Evolutionary conservation across 2,329 filamentous ascomycete species (phyloP).

Genomic region (Sporothrix brasiliensis): DNA sequence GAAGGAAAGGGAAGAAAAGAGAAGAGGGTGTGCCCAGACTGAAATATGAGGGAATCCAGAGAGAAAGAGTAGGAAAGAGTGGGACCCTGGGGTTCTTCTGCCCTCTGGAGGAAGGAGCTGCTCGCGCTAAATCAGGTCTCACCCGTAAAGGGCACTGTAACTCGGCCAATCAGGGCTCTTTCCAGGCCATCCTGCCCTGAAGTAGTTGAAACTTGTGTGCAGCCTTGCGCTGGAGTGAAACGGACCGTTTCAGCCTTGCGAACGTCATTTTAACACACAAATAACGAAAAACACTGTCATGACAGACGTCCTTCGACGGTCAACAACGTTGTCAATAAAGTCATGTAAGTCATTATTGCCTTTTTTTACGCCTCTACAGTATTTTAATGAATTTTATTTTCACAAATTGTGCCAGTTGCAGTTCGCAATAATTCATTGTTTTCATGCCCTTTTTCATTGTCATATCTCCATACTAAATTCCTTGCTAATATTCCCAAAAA

Average conservation of each 20-base stretch:
- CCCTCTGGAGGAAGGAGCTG: no score
- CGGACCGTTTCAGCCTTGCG: slow-evolving; percentile 10
- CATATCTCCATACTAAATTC: no score
- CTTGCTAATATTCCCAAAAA: no score
- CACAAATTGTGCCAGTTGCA: no score
- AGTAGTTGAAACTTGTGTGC: neutral
- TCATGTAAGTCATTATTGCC: no score
- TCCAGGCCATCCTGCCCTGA: slow-evolving; percentile 3
- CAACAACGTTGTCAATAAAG: neutral
- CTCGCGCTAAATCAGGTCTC: neutral
- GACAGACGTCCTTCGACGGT: neutral
- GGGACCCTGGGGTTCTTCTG: neutral
- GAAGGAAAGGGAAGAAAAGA: neutral
- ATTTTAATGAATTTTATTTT: no score
- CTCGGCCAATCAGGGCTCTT: neutral
- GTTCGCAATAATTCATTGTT: no score
- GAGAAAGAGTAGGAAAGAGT: neutral
- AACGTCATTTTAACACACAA: neutral
- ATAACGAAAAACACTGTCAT: no score
- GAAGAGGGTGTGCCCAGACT: neutral
- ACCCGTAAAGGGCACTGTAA: slow-evolving; percentile 11
- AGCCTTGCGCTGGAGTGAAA: neutral
- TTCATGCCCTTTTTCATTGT: no score
- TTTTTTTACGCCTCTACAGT: no score
- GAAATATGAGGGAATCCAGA: neutral